Conservation (phyloP, 106 monocot species). For the Cymbidium sinense region DNA sequence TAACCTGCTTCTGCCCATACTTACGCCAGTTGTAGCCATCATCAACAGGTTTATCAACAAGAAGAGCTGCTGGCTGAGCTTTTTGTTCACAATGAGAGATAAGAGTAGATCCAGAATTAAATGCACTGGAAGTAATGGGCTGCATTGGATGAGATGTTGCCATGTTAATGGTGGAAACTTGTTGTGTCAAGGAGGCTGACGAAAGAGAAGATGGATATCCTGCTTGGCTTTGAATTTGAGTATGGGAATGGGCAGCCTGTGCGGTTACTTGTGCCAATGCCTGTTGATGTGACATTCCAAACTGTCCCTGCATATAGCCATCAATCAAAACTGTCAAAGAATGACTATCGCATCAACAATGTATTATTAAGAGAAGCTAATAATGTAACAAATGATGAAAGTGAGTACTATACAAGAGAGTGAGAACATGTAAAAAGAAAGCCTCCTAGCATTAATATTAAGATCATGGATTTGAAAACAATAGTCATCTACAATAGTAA, state of each 20-base stretch:
- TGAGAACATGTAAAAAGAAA: neutral
- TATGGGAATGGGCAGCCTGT: constrained; percentile 27
- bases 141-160: constrained; percentile 9
- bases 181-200: constrained; percentile 9
- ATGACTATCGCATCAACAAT: neutral
- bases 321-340: neutral
- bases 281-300: constrained; percentile 51
- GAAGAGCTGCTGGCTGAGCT: constrained; percentile 12
- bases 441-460: neutral
- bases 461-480: neutral
- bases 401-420: neutral
- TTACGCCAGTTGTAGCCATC: constrained; percentile 74
- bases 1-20: constrained; percentile 58
- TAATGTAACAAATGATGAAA: neutral
- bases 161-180: constrained; percentile 8
- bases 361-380: neutral
- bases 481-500: no score
- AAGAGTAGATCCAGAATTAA: constrained; percentile 10
- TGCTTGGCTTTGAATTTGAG: constrained; percentile 4
- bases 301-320: constrained; percentile 29
- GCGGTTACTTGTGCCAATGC: constrained; percentile 48
- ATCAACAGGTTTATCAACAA: constrained; percentile 37
- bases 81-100: constrained; percentile 19
- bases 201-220: constrained; percentile 17
- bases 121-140: constrained; percentile 8